These are phyloP conservation scores for Podaxis pistillaris DNA, from an alignment of 768 basidiomycete genomes.

Conservation along the genomic window DNA sequence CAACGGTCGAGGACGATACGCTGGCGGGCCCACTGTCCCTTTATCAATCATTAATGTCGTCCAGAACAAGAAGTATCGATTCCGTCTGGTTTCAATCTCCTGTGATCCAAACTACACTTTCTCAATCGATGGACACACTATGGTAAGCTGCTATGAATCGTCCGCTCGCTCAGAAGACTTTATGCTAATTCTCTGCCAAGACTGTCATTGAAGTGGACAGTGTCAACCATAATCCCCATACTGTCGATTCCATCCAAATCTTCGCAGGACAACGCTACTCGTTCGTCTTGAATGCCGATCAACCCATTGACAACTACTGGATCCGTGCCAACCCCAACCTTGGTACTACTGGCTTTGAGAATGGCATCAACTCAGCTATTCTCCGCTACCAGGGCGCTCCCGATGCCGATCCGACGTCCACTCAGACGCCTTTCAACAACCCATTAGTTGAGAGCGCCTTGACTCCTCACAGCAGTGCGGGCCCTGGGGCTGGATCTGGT, in stretches of 20 bases:
- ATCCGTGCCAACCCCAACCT: slow-evolving; percentile 27
- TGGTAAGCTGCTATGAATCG: slow-evolving; percentile 9
- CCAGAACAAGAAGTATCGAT: slow-evolving; percentile 44
- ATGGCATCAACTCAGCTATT: slow-evolving; percentile 41
- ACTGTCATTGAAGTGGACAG: slow-evolving; percentile 44
- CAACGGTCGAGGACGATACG: slow-evolving; percentile 49
- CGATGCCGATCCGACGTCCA: slow-evolving; percentile 22
- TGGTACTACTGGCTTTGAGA: slow-evolving; percentile 23
- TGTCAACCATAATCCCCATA: slow-evolving; percentile 28
- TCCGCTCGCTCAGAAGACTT: no score
- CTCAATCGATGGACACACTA: slow-evolving; percentile 40
- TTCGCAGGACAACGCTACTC: slow-evolving; percentile 40
- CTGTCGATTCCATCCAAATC: slow-evolving; percentile 40
- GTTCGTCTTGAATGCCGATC: slow-evolving; percentile 36
- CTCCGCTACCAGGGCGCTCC: slow-evolving; percentile 42
- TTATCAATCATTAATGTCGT: slow-evolving; percentile 46
- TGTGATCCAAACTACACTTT: slow-evolving; percentile 46
- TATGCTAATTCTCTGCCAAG: no score
- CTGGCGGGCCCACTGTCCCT: slow-evolving; percentile 35
- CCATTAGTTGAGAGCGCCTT: slow-evolving; percentile 9
- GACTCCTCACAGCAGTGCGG: not conserved
- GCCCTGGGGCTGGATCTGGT: not conserved
- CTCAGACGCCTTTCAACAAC: slow-evolving; percentile 6
- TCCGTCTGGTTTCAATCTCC: slow-evolving; percentile 50
- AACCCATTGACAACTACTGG: slow-evolving; percentile 45